Percentiles rank a stretch among this genome's conserved stretches.
Conservation (phyloP, 2,329 filamentous ascomycete genomes). For the Pseudocercospora fijiensis region DNA sequence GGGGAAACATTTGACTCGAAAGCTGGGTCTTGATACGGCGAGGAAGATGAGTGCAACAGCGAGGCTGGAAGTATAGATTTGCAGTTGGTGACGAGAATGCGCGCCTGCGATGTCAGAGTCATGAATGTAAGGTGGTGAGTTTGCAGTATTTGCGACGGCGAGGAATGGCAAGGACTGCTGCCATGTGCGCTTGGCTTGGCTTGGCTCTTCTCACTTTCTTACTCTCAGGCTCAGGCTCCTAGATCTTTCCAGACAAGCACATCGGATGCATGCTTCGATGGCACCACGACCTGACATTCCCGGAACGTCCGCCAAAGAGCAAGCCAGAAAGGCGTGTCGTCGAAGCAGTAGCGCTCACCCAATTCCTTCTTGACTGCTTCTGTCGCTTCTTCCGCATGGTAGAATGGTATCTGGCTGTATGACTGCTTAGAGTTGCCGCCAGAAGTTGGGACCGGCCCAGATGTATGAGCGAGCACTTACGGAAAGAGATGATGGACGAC, state of each 20-base stretch:
- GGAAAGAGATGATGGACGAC: conserved; percentile 57
- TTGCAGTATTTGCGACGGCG: too few species aligned
- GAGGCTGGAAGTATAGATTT: neutral
- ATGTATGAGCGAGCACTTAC: conserved; percentile 39
- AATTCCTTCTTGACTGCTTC: conserved; percentile 56
- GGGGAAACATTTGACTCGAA: conserved; percentile 54
- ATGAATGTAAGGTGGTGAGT: too few species aligned
- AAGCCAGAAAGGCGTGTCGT: conserved; percentile 61
- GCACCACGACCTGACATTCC: conserved; percentile 92
- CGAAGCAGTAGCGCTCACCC: conserved; percentile 51
- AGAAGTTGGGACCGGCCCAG: neutral
- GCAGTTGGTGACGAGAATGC: neutral
- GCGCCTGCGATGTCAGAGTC: too few species aligned
- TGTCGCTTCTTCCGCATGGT: conserved; percentile 48
- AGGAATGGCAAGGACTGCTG: too few species aligned
- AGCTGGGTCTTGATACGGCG: conserved; percentile 10
- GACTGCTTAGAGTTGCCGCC: neutral
- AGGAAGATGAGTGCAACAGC: neutral
- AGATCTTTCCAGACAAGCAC: conserved; percentile 12
- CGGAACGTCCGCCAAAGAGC: conserved; percentile 76
- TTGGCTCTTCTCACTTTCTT: too few species aligned
- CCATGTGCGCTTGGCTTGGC: too few species aligned
- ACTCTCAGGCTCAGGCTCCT: too few species aligned
- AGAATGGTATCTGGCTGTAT: conserved; percentile 54
- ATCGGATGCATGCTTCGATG: conserved; percentile 54